phyloP scores from a whole-genome alignment of 176 grass and related monocot genomes.

The Paspalum vaginatum region DNA sequence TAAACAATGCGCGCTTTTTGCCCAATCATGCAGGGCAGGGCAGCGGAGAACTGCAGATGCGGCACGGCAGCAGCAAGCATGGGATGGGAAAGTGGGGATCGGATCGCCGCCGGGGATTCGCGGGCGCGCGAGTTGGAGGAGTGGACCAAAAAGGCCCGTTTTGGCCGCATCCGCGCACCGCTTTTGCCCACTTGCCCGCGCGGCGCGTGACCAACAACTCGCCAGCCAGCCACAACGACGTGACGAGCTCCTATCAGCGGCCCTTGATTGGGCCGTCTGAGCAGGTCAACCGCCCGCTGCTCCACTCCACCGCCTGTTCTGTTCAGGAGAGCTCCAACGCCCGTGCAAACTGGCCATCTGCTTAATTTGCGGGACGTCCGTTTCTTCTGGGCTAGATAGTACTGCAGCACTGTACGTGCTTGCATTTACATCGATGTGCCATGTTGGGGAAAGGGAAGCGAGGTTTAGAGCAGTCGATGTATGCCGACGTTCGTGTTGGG shows the following conservation, averaged over 20 bases:
- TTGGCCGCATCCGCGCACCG: slow-evolving; percentile 33
- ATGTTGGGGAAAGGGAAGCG: no score
- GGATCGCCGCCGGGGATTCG: slow-evolving; percentile 29
- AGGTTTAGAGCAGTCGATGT: no score
- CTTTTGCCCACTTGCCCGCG: background rate
- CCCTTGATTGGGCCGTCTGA: background rate
- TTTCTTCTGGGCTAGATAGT: no score
- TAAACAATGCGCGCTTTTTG: background rate
- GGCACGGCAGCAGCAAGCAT: background rate
- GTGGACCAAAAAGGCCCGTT: slow-evolving; percentile 32
- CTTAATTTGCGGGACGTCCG: no score
- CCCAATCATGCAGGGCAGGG: slow-evolving; percentile 23
- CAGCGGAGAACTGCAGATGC: background rate
- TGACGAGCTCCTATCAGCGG: background rate
- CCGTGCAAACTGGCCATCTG: background rate
- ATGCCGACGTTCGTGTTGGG: no score
- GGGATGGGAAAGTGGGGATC: slow-evolving; percentile 3
- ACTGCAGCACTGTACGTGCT: no score
- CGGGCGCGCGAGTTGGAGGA: background rate
- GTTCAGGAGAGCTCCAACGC: background rate
- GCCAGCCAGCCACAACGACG: no score
- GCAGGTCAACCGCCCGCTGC: background rate
- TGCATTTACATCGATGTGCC: background rate
- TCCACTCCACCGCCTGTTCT: no score
- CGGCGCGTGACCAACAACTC: no score